phyloP scores from a whole-genome alignment of 805 yeast genomes.

The Ogataea paraovalis region DNA sequence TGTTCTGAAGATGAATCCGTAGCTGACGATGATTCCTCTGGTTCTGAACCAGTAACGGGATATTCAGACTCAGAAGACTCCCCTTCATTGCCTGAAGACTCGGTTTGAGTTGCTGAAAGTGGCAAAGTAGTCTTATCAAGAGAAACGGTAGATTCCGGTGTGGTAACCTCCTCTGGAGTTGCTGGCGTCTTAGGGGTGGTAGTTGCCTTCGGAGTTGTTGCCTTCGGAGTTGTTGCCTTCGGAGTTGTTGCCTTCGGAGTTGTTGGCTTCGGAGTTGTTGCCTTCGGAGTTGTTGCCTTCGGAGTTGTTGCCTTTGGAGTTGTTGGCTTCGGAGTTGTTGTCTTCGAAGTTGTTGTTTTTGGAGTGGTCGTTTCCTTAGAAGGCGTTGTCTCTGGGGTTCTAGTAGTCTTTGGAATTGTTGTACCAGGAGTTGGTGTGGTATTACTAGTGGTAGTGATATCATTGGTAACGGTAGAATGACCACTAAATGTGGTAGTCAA shows the following conservation, averaged over 20 bases:
- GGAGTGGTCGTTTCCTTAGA: conserved; percentile 1
- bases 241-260: background rate
- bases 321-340: background rate
- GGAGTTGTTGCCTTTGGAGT: conserved; percentile 1
- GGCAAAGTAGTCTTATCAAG: background rate
- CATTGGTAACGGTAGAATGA: background rate
- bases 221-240: background rate
- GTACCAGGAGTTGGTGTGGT: background rate
- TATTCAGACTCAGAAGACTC: too few species aligned
- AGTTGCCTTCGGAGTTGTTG: background rate
- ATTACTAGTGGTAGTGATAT: background rate
- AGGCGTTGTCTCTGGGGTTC: background rate
- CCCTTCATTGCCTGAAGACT: too few species aligned
- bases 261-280: conserved; percentile 4
- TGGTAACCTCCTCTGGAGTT: background rate
- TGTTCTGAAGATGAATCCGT: background rate
- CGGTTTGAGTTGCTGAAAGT: too few species aligned
- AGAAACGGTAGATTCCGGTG: background rate
- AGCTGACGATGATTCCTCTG: background rate
- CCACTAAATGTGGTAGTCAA: background rate
- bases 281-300: too few species aligned
- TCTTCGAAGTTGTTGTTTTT: background rate
- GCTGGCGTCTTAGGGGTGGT: background rate
- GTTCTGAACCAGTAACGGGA: background rate
- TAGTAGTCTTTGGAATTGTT: background rate